Conservation (phyloP, 148 eudicot species). For the Pouteria glomerata region DNA sequence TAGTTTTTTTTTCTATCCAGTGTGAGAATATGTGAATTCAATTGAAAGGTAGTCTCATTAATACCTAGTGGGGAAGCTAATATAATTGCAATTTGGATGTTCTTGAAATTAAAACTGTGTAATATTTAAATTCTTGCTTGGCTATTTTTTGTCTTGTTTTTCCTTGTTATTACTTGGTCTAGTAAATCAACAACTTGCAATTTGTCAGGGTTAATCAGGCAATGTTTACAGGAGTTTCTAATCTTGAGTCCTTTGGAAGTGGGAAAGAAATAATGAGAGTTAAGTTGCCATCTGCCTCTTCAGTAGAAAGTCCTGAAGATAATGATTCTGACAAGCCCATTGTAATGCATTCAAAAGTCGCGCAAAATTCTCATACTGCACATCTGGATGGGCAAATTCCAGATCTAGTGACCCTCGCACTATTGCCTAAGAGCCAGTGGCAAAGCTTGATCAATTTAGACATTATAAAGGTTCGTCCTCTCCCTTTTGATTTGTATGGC, state of each 20-base stretch:
- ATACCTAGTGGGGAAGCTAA: neutral
- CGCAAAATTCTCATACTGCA: constrained; percentile 18
- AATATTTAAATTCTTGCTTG: neutral
- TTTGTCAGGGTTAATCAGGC: constrained; percentile 78
- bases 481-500: neutral
- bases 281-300: constrained; percentile 69
- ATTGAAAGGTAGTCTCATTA: neutral
- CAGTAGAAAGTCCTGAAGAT: constrained; percentile 41
- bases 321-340: constrained; percentile 28
- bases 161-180: neutral
- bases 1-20: neutral
- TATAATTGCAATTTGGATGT: neutral
- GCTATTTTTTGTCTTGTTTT: neutral
- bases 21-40: neutral
- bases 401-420: constrained; percentile 84
- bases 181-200: neutral
- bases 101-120: neutral
- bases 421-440: constrained; percentile 97
- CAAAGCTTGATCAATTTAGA: constrained; percentile 95
- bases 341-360: constrained; percentile 15
- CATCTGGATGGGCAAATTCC: constrained; percentile 61
- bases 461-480: constrained; percentile 63
- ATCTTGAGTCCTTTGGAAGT: constrained; percentile 61
- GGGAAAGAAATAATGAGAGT: constrained; percentile 70
- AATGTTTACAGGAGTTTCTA: constrained; percentile 75